Evolutionary conservation across 495 filamentous ascomycete genomes (phyloP), one percentile per base, ranked within the genome.

Genomic region (Choiromyces venosus): DNA sequence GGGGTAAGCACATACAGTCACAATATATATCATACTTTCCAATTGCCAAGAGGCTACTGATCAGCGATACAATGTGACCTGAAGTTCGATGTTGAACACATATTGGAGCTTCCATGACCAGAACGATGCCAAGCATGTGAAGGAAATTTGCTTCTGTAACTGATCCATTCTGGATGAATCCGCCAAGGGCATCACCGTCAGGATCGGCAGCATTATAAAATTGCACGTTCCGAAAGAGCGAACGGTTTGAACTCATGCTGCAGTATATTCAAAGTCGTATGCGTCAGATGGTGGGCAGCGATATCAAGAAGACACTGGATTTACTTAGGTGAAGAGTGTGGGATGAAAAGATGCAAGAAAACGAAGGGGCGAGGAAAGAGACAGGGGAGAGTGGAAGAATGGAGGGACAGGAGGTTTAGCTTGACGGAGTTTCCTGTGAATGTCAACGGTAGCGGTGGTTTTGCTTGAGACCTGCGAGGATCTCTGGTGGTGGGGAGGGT

Each of bases 141-240:
- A 80, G 79, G 73, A 81, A 78, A 66, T 71, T 76, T 66, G 29
- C 70, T 71, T 81, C 78, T 1, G 72, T 79, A 71, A 80, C 33
- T 4, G 74, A 81, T 16, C 74, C 72, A 71, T 77, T 77, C 70
- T 73, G 72, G 61, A 75, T 61, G 67, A 78, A 65, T 21, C 75
- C 73, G 37, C 77, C 71, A 5, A 80, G 67, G 67, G 65, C 65
- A 40, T 40, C 10, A 38, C 37, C 68, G 65, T 76, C 76, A 74
- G 74, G 76, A 52, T 71, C 73, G 21, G 70, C 35, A 35, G 67
- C 70, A 36, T 78, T 65, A 73, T 72, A 79, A 69, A 79, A 80
- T 67, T 36, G 76, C 14, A 79, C 67, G 38, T 81, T 80, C 44
- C 70, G 71, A 65, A 71, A 67, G 37, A 61, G 44, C n/a, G 64